Conservation (phyloP, 1,284 basidiomycete genomes). For the Ceraceosorus bombacis region DNA sequence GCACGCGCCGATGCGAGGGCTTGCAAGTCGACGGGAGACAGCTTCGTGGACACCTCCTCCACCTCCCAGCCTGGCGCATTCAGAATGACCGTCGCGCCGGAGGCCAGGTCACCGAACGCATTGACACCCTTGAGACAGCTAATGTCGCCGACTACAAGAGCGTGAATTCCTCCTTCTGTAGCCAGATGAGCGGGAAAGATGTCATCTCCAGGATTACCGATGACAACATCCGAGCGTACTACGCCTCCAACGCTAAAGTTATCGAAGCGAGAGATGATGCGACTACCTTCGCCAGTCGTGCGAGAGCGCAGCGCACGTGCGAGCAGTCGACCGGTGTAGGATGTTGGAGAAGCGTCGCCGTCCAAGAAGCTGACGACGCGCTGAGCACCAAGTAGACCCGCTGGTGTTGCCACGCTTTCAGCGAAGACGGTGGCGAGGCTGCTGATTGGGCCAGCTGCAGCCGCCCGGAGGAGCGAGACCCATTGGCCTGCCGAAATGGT, state of each 20-base stretch:
- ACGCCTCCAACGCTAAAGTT: conserved; percentile 42
- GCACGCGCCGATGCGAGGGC: conserved; percentile 36
- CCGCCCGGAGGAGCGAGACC: conserved; percentile 25
- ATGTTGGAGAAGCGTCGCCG: conserved; percentile 35
- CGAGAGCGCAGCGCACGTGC: conserved; percentile 35
- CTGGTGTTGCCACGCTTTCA: not conserved
- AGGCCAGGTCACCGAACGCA: conserved; percentile 34
- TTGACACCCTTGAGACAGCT: conserved; percentile 36
- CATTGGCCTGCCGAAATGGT: conserved; percentile 27
- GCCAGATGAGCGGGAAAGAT: conserved; percentile 37
- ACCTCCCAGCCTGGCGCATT: conserved; percentile 39
- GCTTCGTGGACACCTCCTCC: conserved; percentile 39
- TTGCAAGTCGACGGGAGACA: conserved; percentile 40
- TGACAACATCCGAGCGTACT: conserved; percentile 39
- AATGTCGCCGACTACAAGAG: conserved; percentile 37
- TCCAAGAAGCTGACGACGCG: conserved; percentile 41
- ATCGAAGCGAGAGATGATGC: conserved; percentile 44
- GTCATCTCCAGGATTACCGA: conserved; percentile 21
- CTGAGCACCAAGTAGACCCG: conserved; percentile 11
- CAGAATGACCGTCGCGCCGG: conserved; percentile 41
- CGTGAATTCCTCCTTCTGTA: conserved; percentile 27
- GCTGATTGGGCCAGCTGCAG: conserved; percentile 23
- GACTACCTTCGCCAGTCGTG: conserved; percentile 24
- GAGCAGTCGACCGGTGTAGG: conserved; percentile 28
- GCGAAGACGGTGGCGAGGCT: conserved; percentile 18